Conservation (phyloP, 768 basidiomycete species). For the Neoboletus magnificus region DNA sequence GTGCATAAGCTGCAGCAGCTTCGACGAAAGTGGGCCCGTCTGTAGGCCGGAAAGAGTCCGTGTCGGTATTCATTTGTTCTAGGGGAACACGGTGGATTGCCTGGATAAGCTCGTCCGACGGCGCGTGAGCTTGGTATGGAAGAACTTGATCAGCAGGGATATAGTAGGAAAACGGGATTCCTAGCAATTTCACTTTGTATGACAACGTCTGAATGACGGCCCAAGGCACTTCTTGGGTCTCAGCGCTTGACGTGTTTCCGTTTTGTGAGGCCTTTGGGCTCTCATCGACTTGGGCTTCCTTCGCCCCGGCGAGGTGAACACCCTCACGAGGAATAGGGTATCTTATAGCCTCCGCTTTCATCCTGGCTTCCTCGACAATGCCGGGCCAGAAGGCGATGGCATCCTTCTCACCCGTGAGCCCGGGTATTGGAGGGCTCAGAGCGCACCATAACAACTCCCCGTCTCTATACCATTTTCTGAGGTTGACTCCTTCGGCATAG, state of each 20-base stretch:
- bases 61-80: conserved; percentile 42
- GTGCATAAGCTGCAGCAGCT: conserved; percentile 60
- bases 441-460: conserved; percentile 73
- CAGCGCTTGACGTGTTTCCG: conserved; percentile 6
- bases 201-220: conserved; percentile 53
- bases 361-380: conserved; percentile 53
- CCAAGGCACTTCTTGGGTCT: conserved; percentile 44
- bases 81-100: conserved; percentile 45
- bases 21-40: conserved; percentile 38
- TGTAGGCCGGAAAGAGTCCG: conserved; percentile 52
- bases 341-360: conserved; percentile 45
- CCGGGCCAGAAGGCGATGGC: conserved; percentile 74
- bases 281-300: conserved; percentile 11
- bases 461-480: conserved; percentile 61
- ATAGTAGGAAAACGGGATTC: conserved; percentile 45
- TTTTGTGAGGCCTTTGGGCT: conserved; percentile 1
- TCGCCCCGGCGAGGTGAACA: neutral
- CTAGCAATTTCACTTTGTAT: conserved; percentile 70
- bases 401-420: conserved; percentile 36
- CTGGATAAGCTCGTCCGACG: conserved; percentile 48
- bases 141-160: conserved; percentile 58
- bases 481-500: conserved; percentile 41
- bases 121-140: conserved; percentile 71
- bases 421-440: conserved; percentile 48
- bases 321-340: conserved; percentile 11